These are phyloP conservation scores for Magnolia changhungtana DNA, from an alignment of 164 flowering plant species.

Conservation along the genomic window DNA sequence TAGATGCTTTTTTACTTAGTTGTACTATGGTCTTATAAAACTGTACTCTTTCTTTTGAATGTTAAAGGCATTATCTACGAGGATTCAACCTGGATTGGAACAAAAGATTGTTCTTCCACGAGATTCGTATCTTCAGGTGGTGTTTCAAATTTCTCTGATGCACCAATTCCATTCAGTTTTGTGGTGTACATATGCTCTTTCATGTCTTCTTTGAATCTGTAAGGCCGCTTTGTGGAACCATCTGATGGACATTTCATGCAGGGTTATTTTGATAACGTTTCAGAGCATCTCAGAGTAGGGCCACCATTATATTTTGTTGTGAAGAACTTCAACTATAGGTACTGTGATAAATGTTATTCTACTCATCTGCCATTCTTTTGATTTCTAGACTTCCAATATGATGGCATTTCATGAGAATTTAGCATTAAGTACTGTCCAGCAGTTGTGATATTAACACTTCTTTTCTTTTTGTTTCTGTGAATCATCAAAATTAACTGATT, in stretches of 20 bases:
- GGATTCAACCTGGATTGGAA: conserved; percentile 93
- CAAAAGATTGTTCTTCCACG: conserved; percentile 93
- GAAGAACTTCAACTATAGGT: conserved; percentile 93
- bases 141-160: neutral
- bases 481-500: too few relatives aligned
- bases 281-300: conserved; percentile 87
- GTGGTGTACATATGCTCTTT: neutral
- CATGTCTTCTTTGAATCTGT: neutral
- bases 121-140: conserved; percentile 98
- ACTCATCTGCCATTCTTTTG: neutral
- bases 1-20: neutral
- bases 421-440: too few relatives aligned
- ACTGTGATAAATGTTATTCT: conserved; percentile 5
- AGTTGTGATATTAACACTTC: neutral
- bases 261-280: conserved; percentile 85
- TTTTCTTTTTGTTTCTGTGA: neutral
- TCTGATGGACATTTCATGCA: conserved; percentile 26
- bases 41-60: neutral
- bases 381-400: neutral
- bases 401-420: neutral
- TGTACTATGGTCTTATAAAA: conserved; percentile 5
- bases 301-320: conserved; percentile 97
- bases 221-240: neutral
- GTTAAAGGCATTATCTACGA: conserved; percentile 76
- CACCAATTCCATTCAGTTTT: neutral